These are phyloP conservation scores for Aureobasidium sp. DNA, from an alignment of 2,329 filamentous ascomycete genomes.

Conservation along the genomic window DNA sequence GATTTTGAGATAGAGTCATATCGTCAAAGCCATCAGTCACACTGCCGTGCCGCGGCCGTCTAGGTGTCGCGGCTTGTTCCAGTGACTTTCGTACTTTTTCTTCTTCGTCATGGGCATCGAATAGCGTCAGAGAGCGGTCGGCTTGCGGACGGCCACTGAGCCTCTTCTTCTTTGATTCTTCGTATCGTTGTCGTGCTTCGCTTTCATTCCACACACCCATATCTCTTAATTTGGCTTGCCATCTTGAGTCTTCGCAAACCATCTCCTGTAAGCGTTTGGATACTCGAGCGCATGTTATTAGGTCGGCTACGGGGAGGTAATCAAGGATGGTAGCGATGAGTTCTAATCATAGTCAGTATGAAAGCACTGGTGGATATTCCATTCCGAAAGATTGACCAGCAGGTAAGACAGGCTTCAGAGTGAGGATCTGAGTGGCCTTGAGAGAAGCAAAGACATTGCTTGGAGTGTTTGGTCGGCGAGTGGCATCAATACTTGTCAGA, in stretches of 20 bases:
- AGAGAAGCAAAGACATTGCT: constrained; percentile 64
- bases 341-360: constrained; percentile 46
- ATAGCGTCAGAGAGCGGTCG: constrained; percentile 53
- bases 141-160: constrained; percentile 42
- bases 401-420: constrained; percentile 70
- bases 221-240: constrained; percentile 75
- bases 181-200: constrained; percentile 74
- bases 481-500: constrained; percentile 17
- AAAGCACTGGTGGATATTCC: background rate
- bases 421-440: constrained; percentile 72
- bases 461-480: constrained; percentile 20
- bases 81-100: constrained; percentile 44
- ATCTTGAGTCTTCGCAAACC: constrained; percentile 96
- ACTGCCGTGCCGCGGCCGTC: constrained; percentile 25
- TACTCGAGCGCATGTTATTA: constrained; percentile 75
- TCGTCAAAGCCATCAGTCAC: constrained; percentile 73
- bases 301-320: constrained; percentile 76
- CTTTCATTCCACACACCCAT: constrained; percentile 91
- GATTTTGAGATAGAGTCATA: constrained; percentile 46
- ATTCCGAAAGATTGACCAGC: constrained; percentile 50
- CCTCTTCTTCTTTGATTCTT: constrained; percentile 54
- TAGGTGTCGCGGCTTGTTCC: constrained; percentile 22
- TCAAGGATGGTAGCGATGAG: constrained; percentile 84
- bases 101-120: constrained; percentile 66
- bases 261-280: constrained; percentile 89